Base-by-base conservation (phyloP, 2,329 filamentous ascomycete species). In the Neopestalotiopsis sp. region DNA sequence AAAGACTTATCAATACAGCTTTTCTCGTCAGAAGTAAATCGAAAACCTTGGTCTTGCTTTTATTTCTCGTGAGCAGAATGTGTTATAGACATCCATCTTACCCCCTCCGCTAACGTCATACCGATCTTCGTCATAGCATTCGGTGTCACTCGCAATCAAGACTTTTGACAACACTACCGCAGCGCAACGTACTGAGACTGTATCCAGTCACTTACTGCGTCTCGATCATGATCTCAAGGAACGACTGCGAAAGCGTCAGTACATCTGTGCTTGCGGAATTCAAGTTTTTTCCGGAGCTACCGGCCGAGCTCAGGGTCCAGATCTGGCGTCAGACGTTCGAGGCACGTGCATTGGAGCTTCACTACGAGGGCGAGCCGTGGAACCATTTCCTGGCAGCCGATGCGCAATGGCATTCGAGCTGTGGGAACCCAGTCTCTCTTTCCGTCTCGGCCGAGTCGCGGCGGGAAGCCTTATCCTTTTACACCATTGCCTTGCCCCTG, bases 291-390 rank as follows among this genome's bases (percentile, higher is more conserved):
- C 71, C 73, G 12, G 65, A 71, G 6, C 72, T 82, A 1, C 80
- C 80, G 13, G 66, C 78, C 4, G 80, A 82, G 69, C 71, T 82
- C 30, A 78, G 80, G 45, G 72, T 80, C 68, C 74, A 77, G 63
- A 78, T 82, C 64, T 81, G 79, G 80, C 68, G 74, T 24, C 69
- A 73, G 42, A 78, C 79, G 3, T 77, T 81, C 61, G 59, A 72
- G 13, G 76, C 78, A 1, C 78, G 80, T 30, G 75, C 77, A 32
- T 71, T 81, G 42, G 80, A 79, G 70, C 69, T 81, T 30, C 79
- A 81, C 70, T 74, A 74, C 12, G 75, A 74, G 32, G 73, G 73
- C 56, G 59, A 34, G n/a, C 45, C 45, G 45, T 69, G 73, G 32
- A 74, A 77, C 72, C 79, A 80, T 68, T 75, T 77, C 42, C 71